Percentiles rank a stretch among this genome's conserved stretches.
Conservation (phyloP, 2,329 filamentous ascomycete species). For the Emmonsiellopsis sp. region DNA sequence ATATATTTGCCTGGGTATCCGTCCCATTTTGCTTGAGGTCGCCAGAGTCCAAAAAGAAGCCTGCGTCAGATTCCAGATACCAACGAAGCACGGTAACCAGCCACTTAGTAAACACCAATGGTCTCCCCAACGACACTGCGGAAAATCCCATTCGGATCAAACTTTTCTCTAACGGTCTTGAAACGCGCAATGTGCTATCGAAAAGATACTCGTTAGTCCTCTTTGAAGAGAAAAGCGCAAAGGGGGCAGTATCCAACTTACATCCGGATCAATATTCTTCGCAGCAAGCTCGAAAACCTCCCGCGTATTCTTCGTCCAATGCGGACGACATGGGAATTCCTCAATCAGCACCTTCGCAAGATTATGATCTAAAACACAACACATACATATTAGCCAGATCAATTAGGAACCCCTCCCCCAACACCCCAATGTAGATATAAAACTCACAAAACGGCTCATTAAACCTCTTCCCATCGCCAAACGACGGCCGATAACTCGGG, state of each 20-base stretch:
- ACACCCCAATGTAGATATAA: neutral
- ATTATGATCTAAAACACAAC: slow-evolving; percentile 24
- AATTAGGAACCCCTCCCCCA: neutral
- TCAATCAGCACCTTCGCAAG: slow-evolving; percentile 39
- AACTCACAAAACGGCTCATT: slow-evolving; percentile 43
- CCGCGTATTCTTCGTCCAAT: slow-evolving; percentile 47
- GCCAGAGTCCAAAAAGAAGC: no score
- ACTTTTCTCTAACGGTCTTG: slow-evolving; percentile 39
- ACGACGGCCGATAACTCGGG: slow-evolving; percentile 37
- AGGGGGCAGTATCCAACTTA: neutral
- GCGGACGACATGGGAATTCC: slow-evolving; percentile 43
- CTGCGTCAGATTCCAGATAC: no score
- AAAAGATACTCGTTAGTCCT: neutral
- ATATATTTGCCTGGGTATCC: no score
- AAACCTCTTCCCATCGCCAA: slow-evolving; percentile 39
- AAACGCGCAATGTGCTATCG: slow-evolving; percentile 34
- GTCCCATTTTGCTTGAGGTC: no score
- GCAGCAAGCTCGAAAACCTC: slow-evolving; percentile 37
- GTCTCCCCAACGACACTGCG: slow-evolving; percentile 42
- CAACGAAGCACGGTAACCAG: no score
- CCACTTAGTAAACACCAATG: slow-evolving; percentile 26
- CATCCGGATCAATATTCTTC: slow-evolving; percentile 39
- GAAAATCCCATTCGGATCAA: slow-evolving; percentile 41
- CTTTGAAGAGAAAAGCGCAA: neutral
- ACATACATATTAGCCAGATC: neutral